These are phyloP conservation scores for Dothideomycetes sp. DNA, from an alignment of 2,329 filamentous ascomycete genomes.

Conservation along the genomic window DNA sequence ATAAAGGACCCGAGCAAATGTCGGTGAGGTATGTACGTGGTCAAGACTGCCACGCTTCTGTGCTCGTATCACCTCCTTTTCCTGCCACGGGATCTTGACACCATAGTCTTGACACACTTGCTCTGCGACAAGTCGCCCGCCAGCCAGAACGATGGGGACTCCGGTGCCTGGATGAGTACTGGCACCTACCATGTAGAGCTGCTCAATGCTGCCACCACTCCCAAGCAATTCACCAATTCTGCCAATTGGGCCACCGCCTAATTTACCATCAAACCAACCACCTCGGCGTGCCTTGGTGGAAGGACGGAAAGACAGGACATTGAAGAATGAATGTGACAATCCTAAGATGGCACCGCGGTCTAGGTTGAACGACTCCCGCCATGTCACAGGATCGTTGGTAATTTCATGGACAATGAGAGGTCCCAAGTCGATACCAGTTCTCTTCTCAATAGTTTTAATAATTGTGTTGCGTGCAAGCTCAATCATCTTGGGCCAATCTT, in stretches of 20 bases:
- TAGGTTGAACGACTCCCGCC: constrained; percentile 62
- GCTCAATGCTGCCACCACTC: constrained; percentile 32
- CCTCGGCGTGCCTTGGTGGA: constrained; percentile 48
- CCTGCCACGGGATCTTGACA: constrained; percentile 33
- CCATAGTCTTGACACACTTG: constrained; percentile 39
- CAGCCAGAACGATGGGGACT: constrained; percentile 63
- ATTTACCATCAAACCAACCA: constrained; percentile 21
- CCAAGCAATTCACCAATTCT: constrained; percentile 15
- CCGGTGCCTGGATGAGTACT: constrained; percentile 69
- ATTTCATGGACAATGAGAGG: constrained; percentile 50
- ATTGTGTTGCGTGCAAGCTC: constrained; percentile 50
- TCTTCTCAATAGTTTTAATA: constrained; percentile 50
- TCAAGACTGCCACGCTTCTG: constrained; percentile 5
- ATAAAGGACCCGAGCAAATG: constrained; percentile 3
- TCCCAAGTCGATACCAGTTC: constrained; percentile 48
- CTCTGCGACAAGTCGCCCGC: constrained; percentile 53
- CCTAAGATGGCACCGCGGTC: constrained; percentile 67
- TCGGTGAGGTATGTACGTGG: background rate
- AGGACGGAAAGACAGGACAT: constrained; percentile 59
- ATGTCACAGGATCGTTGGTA: constrained; percentile 56
- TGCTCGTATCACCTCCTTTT: constrained; percentile 10
- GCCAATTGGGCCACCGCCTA: constrained; percentile 15
- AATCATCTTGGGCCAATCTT: constrained; percentile 56
- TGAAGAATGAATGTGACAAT: constrained; percentile 64
- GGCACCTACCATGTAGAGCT: constrained; percentile 63